Evolutionary conservation across 805 yeast genomes (phyloP).

Genomic region (Nakazawaea ishiwadae): DNA sequence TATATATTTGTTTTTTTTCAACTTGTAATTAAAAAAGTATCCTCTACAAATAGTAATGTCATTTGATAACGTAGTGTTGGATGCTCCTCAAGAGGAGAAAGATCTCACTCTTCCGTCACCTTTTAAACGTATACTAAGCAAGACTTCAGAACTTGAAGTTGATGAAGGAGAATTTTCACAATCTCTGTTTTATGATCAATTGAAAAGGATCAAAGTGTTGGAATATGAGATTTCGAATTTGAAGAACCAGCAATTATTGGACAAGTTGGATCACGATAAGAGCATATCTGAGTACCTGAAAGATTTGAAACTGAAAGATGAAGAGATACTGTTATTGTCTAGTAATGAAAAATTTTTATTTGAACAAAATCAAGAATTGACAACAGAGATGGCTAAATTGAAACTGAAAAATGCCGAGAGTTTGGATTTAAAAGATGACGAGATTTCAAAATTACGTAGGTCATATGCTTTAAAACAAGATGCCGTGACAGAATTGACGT

Average conservation of each 20-base stretch:
- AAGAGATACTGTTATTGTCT: constrained; percentile 4
- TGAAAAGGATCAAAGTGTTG: constrained; percentile 3
- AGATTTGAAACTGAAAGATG: constrained; percentile 3
- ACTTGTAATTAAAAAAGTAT: no score
- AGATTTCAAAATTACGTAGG: constrained; percentile 1
- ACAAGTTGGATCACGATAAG: constrained; percentile 8
- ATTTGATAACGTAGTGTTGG: not conserved
- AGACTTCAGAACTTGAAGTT: constrained; percentile 5
- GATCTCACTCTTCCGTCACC: constrained; percentile 9
- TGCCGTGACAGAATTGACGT: not conserved
- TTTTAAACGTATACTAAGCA: constrained; percentile 5
- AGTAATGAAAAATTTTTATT: constrained; percentile 9
- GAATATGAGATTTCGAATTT: constrained; percentile 8
- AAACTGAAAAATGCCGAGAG: not conserved
- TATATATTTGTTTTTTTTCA: not conserved
- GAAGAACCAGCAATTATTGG: constrained; percentile 2
- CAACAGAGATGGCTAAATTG: not conserved
- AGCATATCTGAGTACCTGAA: not conserved
- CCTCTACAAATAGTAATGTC: no score
- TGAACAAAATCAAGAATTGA: constrained; percentile 10
- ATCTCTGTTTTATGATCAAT: constrained; percentile 1
- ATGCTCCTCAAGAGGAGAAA: not conserved
- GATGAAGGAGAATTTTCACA: not conserved
- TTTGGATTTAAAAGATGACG: not conserved
- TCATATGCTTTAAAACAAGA: constrained; percentile 1